Conservation (phyloP, 2,329 filamentous ascomycete genomes). For the Beauveria australis region DNA sequence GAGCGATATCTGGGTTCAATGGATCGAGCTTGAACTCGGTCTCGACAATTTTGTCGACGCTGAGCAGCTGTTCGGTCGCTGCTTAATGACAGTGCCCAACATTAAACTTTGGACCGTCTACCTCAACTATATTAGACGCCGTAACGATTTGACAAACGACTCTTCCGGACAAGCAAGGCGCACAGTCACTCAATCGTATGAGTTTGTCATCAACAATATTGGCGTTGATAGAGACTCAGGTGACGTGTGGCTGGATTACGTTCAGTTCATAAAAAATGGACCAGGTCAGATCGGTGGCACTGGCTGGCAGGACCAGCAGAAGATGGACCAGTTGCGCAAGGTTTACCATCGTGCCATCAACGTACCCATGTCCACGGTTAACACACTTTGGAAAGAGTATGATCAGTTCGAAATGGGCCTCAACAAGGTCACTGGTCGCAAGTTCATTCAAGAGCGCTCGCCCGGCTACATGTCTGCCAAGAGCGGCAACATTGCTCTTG, state of each 20-base stretch:
- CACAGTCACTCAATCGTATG: conserved; percentile 78
- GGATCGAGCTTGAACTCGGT: conserved; percentile 82
- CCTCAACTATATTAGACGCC: conserved; percentile 86
- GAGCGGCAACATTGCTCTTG: conserved; percentile 80
- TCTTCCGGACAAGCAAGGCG: conserved; percentile 66
- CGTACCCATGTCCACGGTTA: conserved; percentile 75
- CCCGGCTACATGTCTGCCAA: conserved; percentile 94
- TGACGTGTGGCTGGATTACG: conserved; percentile 87
- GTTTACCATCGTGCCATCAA: conserved; percentile 86
- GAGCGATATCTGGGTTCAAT: conserved; percentile 88
- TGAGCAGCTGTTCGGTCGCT: conserved; percentile 75
- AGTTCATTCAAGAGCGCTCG: conserved; percentile 88
- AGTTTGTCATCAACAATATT: conserved; percentile 82
- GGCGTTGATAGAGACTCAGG: conserved; percentile 89
- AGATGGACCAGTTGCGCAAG: conserved; percentile 89
- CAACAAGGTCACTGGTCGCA: conserved; percentile 89
- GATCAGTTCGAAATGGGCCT: conserved; percentile 90
- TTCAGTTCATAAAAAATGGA: conserved; percentile 82
- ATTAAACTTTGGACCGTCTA: conserved; percentile 89
- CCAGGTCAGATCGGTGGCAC: conserved; percentile 79
- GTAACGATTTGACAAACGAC: conserved; percentile 78
- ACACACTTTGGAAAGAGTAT: conserved; percentile 92
- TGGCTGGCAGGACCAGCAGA: conserved; percentile 94
- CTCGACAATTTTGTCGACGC: conserved; percentile 73
- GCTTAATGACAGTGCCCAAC: conserved; percentile 69